Evolutionary conservation across 1,284 basidiomycete genomes (phyloP).

Genomic region (Cystobasidiaceae sp.): DNA sequence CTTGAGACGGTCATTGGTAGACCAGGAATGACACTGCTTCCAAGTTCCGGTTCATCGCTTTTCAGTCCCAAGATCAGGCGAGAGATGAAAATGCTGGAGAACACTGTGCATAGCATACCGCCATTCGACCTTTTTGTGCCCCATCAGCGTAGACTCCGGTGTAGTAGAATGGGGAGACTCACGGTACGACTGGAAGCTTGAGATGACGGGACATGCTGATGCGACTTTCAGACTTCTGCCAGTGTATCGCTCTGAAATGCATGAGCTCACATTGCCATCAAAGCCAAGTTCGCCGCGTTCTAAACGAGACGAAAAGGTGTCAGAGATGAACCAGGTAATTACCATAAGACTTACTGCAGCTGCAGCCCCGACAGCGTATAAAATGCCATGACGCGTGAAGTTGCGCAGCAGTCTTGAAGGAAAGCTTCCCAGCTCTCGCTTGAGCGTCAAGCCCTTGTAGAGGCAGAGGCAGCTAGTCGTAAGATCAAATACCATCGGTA

Average conservation of each 20-base stretch:
- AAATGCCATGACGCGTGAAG: constrained; percentile 11
- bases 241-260: background rate
- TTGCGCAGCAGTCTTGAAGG: background rate
- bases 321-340: background rate
- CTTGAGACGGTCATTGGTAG: too few species aligned
- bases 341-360: background rate
- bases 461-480: constrained; percentile 11
- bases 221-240: constrained; percentile 2
- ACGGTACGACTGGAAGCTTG: constrained; percentile 8
- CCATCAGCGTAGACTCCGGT: background rate
- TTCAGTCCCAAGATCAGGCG: constrained; percentile 16
- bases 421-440: background rate
- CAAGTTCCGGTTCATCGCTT: too few species aligned
- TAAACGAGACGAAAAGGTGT: background rate
- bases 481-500: constrained; percentile 16
- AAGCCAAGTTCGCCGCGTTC: constrained; percentile 11
- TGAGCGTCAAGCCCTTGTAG: background rate
- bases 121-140: background rate
- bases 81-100: constrained; percentile 26
- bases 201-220: too few species aligned
- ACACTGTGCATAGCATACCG: constrained; percentile 22
- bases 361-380: constrained; percentile 8
- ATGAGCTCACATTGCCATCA: constrained; percentile 13
- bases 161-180: background rate
- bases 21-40: too few species aligned